phyloP scores from a whole-genome alignment of 257 asterid genomes.

The Knoxia roxburghii region DNA sequence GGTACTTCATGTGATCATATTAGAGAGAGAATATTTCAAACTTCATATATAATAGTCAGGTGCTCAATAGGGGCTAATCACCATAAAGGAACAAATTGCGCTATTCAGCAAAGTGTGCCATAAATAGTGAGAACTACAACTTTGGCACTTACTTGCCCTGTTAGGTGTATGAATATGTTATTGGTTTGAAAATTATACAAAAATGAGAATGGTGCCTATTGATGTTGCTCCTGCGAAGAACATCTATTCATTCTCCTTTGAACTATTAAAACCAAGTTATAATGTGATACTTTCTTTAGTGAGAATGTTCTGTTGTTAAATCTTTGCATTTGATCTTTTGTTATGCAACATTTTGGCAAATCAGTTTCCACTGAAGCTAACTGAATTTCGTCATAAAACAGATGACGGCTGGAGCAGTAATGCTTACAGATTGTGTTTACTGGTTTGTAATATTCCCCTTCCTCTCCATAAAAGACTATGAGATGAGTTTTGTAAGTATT shows the following conservation, averaged over 20 bases:
- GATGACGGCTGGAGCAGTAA: constrained; percentile 92
- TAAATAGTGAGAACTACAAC: not conserved
- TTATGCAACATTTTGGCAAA: not conserved
- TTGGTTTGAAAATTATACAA: not conserved
- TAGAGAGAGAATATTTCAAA: not conserved
- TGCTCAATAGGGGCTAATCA: not conserved
- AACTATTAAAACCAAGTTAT: not conserved
- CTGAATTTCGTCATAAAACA: constrained; percentile 26
- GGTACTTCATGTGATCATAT: not conserved
- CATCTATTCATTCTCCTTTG: not conserved
- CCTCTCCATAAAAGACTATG: constrained; percentile 62
- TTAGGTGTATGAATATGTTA: not conserved
- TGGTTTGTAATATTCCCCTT: constrained; percentile 83
- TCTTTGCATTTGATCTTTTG: no score
- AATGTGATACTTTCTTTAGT: not conserved
- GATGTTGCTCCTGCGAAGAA: not conserved
- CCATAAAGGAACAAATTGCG: not conserved
- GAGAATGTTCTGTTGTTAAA: not conserved
- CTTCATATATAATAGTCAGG: not conserved
- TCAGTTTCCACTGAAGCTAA: constrained; percentile 12
- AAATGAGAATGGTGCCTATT: not conserved
- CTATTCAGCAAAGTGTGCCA: not conserved
- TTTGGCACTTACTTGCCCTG: not conserved
- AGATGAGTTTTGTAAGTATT: constrained; percentile 74
- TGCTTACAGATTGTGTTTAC: constrained; percentile 70